Evolutionary conservation across 192 early-diverging fungal genomes (phyloP).

Genomic region (Piromyces sp.): DNA sequence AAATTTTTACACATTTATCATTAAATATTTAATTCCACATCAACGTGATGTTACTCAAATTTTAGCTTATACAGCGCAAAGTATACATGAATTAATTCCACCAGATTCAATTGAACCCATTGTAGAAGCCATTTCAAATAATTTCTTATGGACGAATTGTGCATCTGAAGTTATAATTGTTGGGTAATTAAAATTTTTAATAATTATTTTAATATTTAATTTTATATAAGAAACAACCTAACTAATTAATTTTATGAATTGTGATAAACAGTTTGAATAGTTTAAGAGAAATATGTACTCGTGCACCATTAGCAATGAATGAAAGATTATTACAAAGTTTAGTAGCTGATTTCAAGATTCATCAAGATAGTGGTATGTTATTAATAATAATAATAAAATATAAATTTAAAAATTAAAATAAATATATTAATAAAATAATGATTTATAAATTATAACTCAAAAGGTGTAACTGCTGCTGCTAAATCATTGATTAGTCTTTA

Average conservation of each 20-base stretch:
- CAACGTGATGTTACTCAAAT: conserved; percentile 87
- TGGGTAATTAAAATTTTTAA: conserved; percentile 24
- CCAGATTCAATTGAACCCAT: conserved; percentile 79
- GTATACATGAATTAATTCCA: conserved; percentile 80
- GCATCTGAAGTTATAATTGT: conserved; percentile 88
- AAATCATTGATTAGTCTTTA: conserved; percentile 79
- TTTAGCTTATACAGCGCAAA: conserved; percentile 75
- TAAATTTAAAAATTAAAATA: no score
- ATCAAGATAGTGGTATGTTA: conserved; percentile 67
- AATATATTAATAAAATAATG: no score
- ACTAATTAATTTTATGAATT: no score
- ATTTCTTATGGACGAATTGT: conserved; percentile 86
- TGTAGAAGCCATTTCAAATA: conserved; percentile 81
- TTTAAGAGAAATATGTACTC: conserved; percentile 63
- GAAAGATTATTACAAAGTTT: conserved; percentile 71
- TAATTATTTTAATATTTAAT: neutral
- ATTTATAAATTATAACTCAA: neutral
- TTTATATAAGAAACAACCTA: no score
- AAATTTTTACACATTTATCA: conserved; percentile 81
- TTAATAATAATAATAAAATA: neutral
- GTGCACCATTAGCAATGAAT: conserved; percentile 79
- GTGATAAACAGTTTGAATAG: conserved; percentile 17
- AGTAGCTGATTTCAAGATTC: conserved; percentile 74
- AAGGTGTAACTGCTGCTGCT: conserved; percentile 67
- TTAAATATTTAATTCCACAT: conserved; percentile 87